phyloP scores from a whole-genome alignment of 2,329 filamentous ascomycete genomes.

The Epichloe sibirici region DNA sequence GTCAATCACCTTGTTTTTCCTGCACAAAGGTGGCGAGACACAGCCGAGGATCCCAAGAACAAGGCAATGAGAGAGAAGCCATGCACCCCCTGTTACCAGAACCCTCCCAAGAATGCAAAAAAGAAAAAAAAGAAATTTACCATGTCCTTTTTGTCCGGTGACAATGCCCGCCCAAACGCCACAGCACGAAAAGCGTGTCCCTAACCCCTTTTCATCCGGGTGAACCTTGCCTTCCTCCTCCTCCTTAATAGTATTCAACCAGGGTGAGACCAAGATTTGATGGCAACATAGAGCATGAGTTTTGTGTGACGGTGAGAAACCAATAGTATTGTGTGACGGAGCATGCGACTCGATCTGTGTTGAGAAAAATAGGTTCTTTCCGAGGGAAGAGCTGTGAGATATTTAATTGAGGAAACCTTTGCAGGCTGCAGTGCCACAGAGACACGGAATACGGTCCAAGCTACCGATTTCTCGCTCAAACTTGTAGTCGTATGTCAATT shows the following conservation, averaged over 20 bases:
- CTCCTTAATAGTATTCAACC: not conserved
- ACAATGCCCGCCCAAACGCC: constrained; percentile 8
- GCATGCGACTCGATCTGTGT: not conserved
- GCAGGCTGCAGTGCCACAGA: constrained; percentile 90
- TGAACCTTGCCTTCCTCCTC: not conserved
- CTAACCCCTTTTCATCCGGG: not conserved
- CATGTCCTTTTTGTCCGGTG: not conserved
- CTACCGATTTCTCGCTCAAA: constrained; percentile 96
- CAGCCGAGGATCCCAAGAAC: not conserved
- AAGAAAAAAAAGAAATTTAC: not conserved
- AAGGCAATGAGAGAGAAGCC: not conserved
- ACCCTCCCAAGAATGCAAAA: not conserved
- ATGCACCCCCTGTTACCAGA: not conserved
- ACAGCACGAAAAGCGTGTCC: not conserved
- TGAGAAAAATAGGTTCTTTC: not conserved
- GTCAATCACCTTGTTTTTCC: not conserved
- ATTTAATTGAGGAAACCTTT: constrained; percentile 95
- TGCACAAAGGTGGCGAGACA: not conserved
- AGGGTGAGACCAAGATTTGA: not conserved
- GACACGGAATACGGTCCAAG: constrained; percentile 88
- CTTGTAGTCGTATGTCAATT: constrained; percentile 99
- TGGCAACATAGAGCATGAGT: not conserved
- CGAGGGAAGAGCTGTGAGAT: too few species aligned
- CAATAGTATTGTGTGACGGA: constrained; percentile 1
- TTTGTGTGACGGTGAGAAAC: not conserved